Conservation (phyloP, 1,139 yeast genomes). For the Lodderomyces orthopsilosis region DNA sequence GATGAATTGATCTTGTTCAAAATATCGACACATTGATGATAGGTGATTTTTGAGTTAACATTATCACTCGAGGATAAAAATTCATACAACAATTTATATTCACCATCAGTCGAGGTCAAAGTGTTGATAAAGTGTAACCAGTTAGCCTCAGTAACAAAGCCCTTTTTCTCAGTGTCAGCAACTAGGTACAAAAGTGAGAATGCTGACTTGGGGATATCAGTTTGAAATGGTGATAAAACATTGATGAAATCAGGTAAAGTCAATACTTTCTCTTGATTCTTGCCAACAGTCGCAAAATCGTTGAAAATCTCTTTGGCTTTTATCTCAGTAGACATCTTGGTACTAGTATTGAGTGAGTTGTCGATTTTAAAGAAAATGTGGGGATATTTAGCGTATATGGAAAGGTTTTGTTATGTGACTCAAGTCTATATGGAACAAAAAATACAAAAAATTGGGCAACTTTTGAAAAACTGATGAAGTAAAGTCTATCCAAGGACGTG, state of each 20-base stretch:
- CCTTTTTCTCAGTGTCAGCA: slow-evolving; percentile 62
- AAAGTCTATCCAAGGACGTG: background rate
- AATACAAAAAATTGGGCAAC: background rate
- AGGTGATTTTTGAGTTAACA: slow-evolving; percentile 25
- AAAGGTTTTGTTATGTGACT: background rate
- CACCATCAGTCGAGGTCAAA: slow-evolving; percentile 56
- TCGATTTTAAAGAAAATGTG: background rate
- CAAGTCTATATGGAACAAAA: background rate
- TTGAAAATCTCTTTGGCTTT: slow-evolving; percentile 41
- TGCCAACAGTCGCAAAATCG: slow-evolving; percentile 36
- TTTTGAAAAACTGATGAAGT: too few species aligned
- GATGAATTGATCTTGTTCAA: slow-evolving; percentile 40
- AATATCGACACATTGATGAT: slow-evolving; percentile 38
- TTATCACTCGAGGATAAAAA: slow-evolving; percentile 34
- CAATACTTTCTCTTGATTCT: slow-evolving; percentile 19
- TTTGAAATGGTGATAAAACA: slow-evolving; percentile 42
- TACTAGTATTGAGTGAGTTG: background rate
- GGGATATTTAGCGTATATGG: background rate
- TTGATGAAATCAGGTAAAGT: slow-evolving; percentile 39
- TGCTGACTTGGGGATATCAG: slow-evolving; percentile 40
- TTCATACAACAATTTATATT: slow-evolving; percentile 54
- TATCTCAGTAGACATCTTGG: slow-evolving; percentile 19
- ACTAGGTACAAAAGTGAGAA: slow-evolving; percentile 57
- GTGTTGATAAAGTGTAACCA: slow-evolving; percentile 59
- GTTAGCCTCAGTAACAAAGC: slow-evolving; percentile 57